These are phyloP conservation scores for Talaromyces sp. DNA, from an alignment of 2,329 filamentous ascomycete species.

Conservation along the genomic window DNA sequence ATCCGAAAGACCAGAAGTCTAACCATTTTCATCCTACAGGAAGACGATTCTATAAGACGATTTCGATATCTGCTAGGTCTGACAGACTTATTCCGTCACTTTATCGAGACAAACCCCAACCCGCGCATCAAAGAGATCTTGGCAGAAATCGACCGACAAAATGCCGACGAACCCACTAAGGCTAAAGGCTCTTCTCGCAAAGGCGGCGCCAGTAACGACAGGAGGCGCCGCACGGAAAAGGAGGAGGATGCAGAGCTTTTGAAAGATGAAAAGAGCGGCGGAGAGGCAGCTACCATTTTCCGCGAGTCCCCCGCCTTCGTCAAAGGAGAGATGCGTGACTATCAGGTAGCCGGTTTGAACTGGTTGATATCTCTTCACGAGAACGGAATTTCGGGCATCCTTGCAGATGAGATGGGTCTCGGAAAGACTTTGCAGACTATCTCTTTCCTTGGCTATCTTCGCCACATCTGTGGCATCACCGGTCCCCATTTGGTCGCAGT, in stretches of 20 bases:
- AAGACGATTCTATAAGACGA: conserved; percentile 89
- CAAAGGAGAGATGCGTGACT: conserved; percentile 86
- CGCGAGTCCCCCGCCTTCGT: conserved; percentile 91
- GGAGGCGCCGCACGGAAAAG: conserved; percentile 86
- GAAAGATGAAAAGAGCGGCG: conserved; percentile 83
- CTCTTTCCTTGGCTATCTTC: conserved; percentile 89
- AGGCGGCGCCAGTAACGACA: conserved; percentile 75
- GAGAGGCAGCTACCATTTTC: conserved; percentile 83
- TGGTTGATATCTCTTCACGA: conserved; percentile 98
- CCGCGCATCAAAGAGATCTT: conserved; percentile 93
- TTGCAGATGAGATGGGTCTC: conserved; percentile 97
- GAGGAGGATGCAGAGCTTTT: conserved; percentile 91
- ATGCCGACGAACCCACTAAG: conserved; percentile 66
- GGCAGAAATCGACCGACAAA: conserved; percentile 89
- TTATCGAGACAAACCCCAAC: conserved; percentile 96
- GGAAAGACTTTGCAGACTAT: conserved; percentile 98
- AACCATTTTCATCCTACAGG: conserved; percentile 48
- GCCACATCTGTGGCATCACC: conserved; percentile 82
- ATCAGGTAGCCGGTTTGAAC: conserved; percentile 91
- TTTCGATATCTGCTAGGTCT: conserved; percentile 93
- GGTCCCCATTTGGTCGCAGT: conserved; percentile 90
- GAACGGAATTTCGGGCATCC: conserved; percentile 96
- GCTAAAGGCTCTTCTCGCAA: conserved; percentile 71
- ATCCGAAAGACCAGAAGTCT: background rate
- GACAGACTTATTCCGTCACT: conserved; percentile 96